Conservation (phyloP, 805 yeast genomes). For the Wickerhamomyces pijperi region DNA sequence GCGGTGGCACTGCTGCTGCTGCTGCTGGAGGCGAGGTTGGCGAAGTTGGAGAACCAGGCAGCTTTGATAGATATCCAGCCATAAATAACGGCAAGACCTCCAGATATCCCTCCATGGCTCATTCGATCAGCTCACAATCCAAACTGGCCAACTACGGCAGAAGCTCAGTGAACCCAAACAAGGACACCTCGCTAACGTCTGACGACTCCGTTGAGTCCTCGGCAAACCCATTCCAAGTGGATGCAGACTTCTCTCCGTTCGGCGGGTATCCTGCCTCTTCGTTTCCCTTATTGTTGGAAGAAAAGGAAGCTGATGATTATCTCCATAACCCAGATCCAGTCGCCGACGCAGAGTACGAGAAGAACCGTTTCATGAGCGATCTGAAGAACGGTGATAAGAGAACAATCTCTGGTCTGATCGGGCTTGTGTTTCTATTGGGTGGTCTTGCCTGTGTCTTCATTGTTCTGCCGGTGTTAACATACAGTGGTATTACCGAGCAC, state of each 20-base stretch:
- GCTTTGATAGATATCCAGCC: conserved; percentile 60
- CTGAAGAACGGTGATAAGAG: conserved; percentile 54
- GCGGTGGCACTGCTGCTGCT: no score
- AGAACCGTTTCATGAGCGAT: conserved; percentile 53
- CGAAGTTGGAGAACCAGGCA: conserved; percentile 35
- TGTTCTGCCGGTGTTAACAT: conserved; percentile 75
- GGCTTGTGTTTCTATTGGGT: conserved; percentile 42
- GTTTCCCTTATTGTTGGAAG: conserved; percentile 85
- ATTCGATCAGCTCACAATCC: conserved; percentile 24
- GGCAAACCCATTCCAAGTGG: conserved; percentile 33
- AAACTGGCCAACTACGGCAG: conserved; percentile 8
- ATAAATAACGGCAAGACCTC: conserved; percentile 25
- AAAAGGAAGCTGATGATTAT: conserved; percentile 90
- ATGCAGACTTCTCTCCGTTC: conserved; percentile 74
- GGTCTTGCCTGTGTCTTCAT: conserved; percentile 65
- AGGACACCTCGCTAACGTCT: conserved; percentile 9
- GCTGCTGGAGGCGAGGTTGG: no score
- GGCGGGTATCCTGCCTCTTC: conserved; percentile 95
- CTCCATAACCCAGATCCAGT: conserved; percentile 94
- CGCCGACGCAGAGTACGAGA: conserved; percentile 78
- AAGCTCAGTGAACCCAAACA: not conserved
- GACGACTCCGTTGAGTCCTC: conserved; percentile 14
- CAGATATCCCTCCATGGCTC: conserved; percentile 42
- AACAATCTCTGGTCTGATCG: conserved; percentile 51
- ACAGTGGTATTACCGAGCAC: conserved; percentile 48